Evolutionary conservation across 1,284 basidiomycete species (phyloP).

Genomic region (Austroboletus niveus): DNA sequence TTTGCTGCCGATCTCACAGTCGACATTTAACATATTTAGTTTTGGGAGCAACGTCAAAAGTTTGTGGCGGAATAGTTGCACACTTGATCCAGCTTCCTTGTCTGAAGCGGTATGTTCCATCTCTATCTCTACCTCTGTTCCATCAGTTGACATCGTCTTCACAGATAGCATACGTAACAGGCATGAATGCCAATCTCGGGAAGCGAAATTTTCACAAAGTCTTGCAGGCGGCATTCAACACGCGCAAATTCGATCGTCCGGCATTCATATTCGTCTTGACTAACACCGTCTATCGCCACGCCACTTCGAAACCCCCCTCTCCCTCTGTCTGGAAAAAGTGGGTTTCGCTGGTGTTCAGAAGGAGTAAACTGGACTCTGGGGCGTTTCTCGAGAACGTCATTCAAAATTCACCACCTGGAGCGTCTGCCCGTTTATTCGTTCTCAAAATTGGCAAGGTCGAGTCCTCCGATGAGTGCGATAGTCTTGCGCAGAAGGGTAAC

Average conservation of each 20-base stretch:
- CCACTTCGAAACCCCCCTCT: conserved; percentile 20
- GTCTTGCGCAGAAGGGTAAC: conserved; percentile 49
- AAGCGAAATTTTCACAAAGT: conserved; percentile 49
- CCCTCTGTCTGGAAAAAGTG: not conserved
- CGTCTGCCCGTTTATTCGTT: conserved; percentile 48
- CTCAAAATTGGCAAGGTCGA: conserved; percentile 53
- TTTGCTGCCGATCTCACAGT: conserved; percentile 31
- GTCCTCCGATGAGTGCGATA: conserved; percentile 49
- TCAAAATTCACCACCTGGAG: conserved; percentile 14
- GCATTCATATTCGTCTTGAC: conserved; percentile 53
- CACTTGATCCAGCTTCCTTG: conserved; percentile 37
- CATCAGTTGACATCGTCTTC: conserved; percentile 1
- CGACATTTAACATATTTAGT: conserved; percentile 50
- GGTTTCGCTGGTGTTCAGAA: conserved; percentile 21
- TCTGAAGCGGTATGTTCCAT: conserved; percentile 39
- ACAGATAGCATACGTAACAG: conserved; percentile 33
- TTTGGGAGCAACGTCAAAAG: conserved; percentile 37
- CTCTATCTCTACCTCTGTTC: not conserved
- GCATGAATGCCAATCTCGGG: conserved; percentile 42
- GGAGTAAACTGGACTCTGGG: conserved; percentile 9
- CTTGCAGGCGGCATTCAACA: conserved; percentile 26
- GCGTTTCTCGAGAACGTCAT: conserved; percentile 33
- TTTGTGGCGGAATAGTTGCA: conserved; percentile 38
- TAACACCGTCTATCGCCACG: conserved; percentile 39
- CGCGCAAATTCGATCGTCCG: conserved; percentile 31